Evolutionary conservation across 305 asterid species (phyloP).

Genomic region (Solanum hybrid): DNA sequence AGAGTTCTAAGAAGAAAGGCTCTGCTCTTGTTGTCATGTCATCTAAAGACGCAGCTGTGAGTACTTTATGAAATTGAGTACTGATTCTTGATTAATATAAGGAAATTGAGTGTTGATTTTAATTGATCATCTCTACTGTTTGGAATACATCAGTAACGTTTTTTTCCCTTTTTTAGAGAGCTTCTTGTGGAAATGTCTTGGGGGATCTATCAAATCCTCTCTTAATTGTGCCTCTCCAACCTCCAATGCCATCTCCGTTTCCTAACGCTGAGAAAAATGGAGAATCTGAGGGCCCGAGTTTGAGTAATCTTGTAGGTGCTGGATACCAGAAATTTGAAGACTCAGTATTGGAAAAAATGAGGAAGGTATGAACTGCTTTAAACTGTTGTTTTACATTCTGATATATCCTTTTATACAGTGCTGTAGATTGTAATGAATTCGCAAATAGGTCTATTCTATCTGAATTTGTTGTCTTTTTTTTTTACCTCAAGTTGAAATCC

Average conservation of each 20-base stretch:
- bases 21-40: slow-evolving; percentile 84
- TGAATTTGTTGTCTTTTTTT: neutral
- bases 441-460: neutral
- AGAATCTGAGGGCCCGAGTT: slow-evolving; percentile 33
- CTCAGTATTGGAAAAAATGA: slow-evolving; percentile 67
- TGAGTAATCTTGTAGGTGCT: slow-evolving; percentile 49
- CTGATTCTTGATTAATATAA: neutral
- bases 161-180: slow-evolving; percentile 23
- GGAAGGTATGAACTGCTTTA: slow-evolving; percentile 31
- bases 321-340: slow-evolving; percentile 66
- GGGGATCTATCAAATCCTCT: slow-evolving; percentile 77
- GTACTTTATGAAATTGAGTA: slow-evolving; percentile 1
- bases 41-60: slow-evolving; percentile 55
- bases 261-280: slow-evolving; percentile 22
- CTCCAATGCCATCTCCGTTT: slow-evolving; percentile 30
- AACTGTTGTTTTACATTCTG: neutral
- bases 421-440: neutral
- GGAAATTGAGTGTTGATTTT: neutral
- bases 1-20: slow-evolving; percentile 65
- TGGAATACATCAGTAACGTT: slow-evolving; percentile 9
- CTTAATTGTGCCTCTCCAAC: slow-evolving; percentile 57
- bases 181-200: slow-evolving; percentile 52
- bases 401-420: neutral
- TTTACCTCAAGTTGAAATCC: neutral
- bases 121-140: neutral